A percentile compares a stretch with the other conserved stretches of the same genome.
Conservation (phyloP, 768 basidiomycete species). For the Pisolithus marmoratus region DNA sequence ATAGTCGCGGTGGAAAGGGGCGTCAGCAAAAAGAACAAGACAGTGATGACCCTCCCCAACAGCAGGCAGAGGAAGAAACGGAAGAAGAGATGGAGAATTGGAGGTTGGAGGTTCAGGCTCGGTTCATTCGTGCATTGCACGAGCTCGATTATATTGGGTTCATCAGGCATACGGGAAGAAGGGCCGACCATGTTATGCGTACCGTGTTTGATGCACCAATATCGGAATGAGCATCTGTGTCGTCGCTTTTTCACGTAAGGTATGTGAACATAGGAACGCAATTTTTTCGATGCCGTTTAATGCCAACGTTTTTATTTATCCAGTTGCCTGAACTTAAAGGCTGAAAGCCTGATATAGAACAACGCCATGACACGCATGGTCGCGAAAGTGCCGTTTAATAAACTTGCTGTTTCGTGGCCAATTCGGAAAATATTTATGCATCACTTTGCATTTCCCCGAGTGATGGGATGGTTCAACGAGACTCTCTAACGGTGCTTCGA, state of each 20-base stretch:
- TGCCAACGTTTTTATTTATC: too few species aligned
- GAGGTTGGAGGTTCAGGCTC: constrained; percentile 64
- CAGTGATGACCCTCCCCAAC: constrained; percentile 8
- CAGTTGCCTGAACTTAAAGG: too few species aligned
- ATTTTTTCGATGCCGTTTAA: too few species aligned
- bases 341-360: too few species aligned
- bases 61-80: constrained; percentile 19
- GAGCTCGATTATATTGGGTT: constrained; percentile 79
- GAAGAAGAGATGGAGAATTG: constrained; percentile 43
- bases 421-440: too few species aligned
- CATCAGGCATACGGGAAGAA: constrained; percentile 73
- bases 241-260: background rate
- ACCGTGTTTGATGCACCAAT: constrained; percentile 52
- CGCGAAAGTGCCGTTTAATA: too few species aligned
- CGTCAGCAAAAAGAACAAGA: background rate
- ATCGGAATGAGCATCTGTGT: constrained; percentile 13
- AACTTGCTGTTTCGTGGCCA: too few species aligned
- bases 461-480: too few species aligned
- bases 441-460: too few species aligned
- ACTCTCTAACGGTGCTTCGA: too few species aligned
- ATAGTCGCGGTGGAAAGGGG: background rate
- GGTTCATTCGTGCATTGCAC: constrained; percentile 75
- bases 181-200: constrained; percentile 68
- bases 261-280: too few species aligned
- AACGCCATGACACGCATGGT: too few species aligned